phyloP scores from a whole-genome alignment of 2,329 filamentous ascomycete genomes.

The Aspergillus floridensis region DNA sequence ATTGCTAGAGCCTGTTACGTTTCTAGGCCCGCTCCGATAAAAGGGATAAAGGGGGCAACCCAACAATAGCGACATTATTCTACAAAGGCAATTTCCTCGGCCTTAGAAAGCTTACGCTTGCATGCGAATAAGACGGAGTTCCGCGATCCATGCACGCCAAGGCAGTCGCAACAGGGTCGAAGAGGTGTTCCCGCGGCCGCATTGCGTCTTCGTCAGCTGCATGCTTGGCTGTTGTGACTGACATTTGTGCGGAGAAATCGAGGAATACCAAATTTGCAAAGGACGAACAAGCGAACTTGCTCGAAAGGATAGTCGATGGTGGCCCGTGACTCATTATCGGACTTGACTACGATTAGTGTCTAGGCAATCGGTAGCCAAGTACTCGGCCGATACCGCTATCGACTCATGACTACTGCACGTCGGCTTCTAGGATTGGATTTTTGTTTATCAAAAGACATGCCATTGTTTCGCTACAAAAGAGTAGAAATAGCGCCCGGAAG shows the following conservation, averaged over 20 bases:
- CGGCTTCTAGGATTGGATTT: not conserved
- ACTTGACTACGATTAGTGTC: not conserved
- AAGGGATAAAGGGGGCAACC: not conserved
- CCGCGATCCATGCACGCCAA: not conserved
- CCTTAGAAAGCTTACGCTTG: not conserved
- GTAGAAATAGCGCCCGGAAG: not conserved
- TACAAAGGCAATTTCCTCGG: not conserved
- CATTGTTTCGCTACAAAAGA: not conserved
- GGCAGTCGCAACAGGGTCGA: not conserved
- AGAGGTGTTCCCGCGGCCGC: not conserved
- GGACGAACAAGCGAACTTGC: too few species aligned
- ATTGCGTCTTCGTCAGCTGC: not conserved
- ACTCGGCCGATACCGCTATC: not conserved
- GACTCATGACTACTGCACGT: not conserved
- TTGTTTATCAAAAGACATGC: not conserved
- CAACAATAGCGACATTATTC: not conserved
- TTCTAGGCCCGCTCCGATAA: not conserved
- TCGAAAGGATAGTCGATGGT: not conserved
- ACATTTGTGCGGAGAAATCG: not conserved
- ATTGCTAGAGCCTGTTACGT: not conserved
- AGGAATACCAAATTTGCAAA: too few species aligned
- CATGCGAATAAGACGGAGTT: not conserved
- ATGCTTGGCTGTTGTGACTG: not conserved
- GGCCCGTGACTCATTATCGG: not conserved
- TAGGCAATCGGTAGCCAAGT: not conserved